Conservation (phyloP, 768 basidiomycete genomes). For the Suillus paluster region DNA sequence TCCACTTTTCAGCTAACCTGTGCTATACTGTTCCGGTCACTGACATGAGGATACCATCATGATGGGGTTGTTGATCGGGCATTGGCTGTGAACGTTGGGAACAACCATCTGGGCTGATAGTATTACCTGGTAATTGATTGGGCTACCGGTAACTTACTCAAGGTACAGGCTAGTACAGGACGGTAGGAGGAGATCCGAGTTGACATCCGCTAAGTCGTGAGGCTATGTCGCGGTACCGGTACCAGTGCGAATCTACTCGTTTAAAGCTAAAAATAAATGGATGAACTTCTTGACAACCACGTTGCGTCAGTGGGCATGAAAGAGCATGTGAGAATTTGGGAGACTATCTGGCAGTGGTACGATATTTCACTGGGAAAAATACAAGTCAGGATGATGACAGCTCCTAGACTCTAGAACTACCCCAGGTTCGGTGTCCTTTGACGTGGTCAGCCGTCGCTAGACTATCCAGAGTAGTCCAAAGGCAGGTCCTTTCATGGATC, state of each 20-base stretch:
- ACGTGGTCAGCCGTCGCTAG: too few relatives aligned
- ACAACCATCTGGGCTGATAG: background rate
- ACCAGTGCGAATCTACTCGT: too few relatives aligned
- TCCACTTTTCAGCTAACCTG: background rate
- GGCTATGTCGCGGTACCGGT: conserved; percentile 10
- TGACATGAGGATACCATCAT: background rate
- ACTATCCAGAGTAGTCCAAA: too few relatives aligned
- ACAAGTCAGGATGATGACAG: too few relatives aligned
- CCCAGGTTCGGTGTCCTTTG: too few relatives aligned
- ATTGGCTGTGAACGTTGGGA: background rate
- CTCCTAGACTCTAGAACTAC: too few relatives aligned
- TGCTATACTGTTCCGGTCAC: background rate
- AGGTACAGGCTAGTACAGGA: background rate
- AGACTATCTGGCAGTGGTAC: too few relatives aligned
- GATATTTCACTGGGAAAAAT: too few relatives aligned
- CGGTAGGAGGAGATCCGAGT: background rate
- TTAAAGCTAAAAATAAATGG: too few relatives aligned
- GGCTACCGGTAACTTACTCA: background rate
- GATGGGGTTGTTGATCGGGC: background rate
- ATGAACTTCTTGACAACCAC: background rate
- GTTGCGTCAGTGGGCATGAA: too few relatives aligned
- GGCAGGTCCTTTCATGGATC: too few relatives aligned
- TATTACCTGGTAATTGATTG: background rate
- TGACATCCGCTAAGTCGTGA: conserved; percentile 20
- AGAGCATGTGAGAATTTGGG: too few relatives aligned